Evolutionary conservation across 2,329 filamentous ascomycete genomes (phyloP), one percentile per base, ranked within the genome.

Genomic region (Alternaria ventricosa): DNA sequence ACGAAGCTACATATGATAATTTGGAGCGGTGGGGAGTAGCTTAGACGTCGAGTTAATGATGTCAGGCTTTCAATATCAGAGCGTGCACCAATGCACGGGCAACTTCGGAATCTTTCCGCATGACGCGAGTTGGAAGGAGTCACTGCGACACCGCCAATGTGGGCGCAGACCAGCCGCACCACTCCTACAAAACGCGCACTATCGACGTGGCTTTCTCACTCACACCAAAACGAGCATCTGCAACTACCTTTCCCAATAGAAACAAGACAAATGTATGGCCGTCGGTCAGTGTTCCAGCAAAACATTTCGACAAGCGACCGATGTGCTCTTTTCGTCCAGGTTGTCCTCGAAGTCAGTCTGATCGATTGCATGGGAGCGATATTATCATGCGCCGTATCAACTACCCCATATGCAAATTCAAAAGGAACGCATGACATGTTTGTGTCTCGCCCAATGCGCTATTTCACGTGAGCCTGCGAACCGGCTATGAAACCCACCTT

Each of bases 221-320:
- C 6, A 5, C 5, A 41, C 18, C 36, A 41, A 3, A 18, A 41
- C 36, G 4, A 41, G 36, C 33, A n/a, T 41, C 33, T 36, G 28
- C 25, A 25, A 8, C 25, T 8, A 25, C 25, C 25, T 25, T 25
- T 8, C 25, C 25, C 6, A 25, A 25, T 2, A 25, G 25, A 25
- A 15, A 33, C 20, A 22, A 22, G 20, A n/a, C 33, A 41, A 3
- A 0, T n/a, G 0, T 4, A 41, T 41, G 15, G 33, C 15, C 33
- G 1, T 0, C 1, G 8, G 33, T 1, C 15, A 11, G 15, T 41
- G 36, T 18, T 41, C n/a, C 36, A 18, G 0, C 3, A 0, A 18
- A 18, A 18, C 3, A 2, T 3, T 6, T 1, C n/a, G 15, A 0
- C 8, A 41, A 41, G 36, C 0, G 9, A 41, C 5, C 9, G 36